phyloP scores from a whole-genome alignment of 1,139 yeast species.

The Kazachstania sp. region DNA sequence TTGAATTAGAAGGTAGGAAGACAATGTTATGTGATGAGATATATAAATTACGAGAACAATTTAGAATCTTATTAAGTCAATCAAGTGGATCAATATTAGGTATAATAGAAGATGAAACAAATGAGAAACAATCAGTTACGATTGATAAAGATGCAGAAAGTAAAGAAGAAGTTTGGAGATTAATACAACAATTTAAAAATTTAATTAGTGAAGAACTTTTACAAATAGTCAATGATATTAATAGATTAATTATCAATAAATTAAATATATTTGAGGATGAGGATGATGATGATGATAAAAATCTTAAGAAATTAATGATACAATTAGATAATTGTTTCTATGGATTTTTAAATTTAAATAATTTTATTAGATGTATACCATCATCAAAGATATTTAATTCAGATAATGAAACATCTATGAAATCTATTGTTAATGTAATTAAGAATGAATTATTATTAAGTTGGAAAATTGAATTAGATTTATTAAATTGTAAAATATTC shows the following conservation, averaged over 20 bases:
- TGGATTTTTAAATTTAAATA: conserved; percentile 19
- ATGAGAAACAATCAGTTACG: not conserved
- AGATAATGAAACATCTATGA: not conserved
- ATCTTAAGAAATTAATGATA: conserved; percentile 3
- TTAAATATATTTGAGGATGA: not conserved
- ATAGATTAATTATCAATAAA: not conserved
- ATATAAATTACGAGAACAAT: conserved; percentile 5
- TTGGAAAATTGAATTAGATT: conserved; percentile 20
- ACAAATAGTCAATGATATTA: not conserved
- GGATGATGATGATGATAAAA: not conserved
- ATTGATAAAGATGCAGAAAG: not conserved
- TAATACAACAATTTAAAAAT: not conserved
- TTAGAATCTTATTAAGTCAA: conserved; percentile 7
- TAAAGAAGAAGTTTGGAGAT: not conserved
- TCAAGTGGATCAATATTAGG: conserved; percentile 1
- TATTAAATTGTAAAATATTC: conserved; percentile 15
- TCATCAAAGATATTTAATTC: not conserved
- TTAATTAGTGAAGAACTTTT: not conserved
- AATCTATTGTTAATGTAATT: conserved; percentile 5
- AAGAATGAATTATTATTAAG: conserved; percentile 17
- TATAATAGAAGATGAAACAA: not conserved
- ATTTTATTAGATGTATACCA: conserved; percentile 18
- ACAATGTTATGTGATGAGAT: conserved; percentile 5
- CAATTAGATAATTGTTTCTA: conserved; percentile 16
- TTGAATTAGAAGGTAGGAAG: not conserved